Evolutionary conservation across 495 filamentous ascomycete genomes (phyloP), one percentile per base, ranked within the genome.

Genomic region (Penicillium verhagenii): DNA sequence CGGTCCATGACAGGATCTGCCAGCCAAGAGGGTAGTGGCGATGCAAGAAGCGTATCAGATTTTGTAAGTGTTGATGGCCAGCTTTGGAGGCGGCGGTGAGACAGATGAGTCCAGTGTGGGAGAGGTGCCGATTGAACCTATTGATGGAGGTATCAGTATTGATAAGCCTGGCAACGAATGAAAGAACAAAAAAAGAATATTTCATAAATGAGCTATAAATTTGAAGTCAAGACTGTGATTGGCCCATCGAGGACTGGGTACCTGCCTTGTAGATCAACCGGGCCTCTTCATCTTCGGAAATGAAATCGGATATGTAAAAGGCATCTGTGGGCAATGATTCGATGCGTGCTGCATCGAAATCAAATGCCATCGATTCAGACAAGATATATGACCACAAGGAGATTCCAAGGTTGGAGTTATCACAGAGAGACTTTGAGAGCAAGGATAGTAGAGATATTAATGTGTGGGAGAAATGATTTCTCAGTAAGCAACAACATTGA

Each of bases 291-390:
- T 84, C 82, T 45, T 76, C 70, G 11, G 81, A 84, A 59, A 98
- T 88, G 73, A 98, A 97, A 65, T 92, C 80, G 3, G 92, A 76
- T 44, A 97, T 89, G 71, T 97, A 97, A 73, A 88, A 96, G 53
- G 88, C 85, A 40, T 82, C 75, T 1, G 79, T 66, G 1, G 90
- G 90, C 13, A 93, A 76, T 14, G 63, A 59, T 1, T 73, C 56
- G 48, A 94, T 85, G 60, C 75, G 78, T 51, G 67, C 76, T 16
- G 75, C 65, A 54, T 85, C 65, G 7, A 75, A 60, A 59, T 63
- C 43, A 11, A 35, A 45, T 31, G 21, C 50, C 58, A 61, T 67
- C 37, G 20, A 42, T 35, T 14, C 3, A 13, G 24, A 18, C 3
- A 40, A 13, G 4, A 16, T 35, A 6, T 28, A 9, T 5, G 26